These are phyloP conservation scores for Ganoderma sinense DNA, from an alignment of 1,284 basidiomycete species.

Conservation along the genomic window DNA sequence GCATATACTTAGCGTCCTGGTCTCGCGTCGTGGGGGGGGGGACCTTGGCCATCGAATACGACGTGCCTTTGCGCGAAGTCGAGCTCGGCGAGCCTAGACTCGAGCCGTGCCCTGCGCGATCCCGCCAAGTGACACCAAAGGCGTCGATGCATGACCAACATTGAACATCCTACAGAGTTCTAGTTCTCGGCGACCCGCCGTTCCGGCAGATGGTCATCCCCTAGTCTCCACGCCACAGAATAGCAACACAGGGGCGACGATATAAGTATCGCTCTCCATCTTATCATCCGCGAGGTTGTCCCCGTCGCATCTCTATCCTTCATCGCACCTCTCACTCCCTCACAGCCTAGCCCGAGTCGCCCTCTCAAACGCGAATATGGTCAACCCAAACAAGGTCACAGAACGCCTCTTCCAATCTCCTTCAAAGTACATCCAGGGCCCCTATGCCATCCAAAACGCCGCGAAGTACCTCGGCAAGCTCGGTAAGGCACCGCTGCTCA, in stretches of 20 bases:
- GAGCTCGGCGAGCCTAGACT: neutral
- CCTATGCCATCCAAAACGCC: slow-evolving; percentile 44
- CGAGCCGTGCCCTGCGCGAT: neutral
- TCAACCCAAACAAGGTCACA: slow-evolving; percentile 42
- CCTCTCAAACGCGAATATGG: slow-evolving; percentile 29
- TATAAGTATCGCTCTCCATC: slow-evolving; percentile 1
- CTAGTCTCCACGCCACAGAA: neutral
- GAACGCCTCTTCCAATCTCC: slow-evolving; percentile 45
- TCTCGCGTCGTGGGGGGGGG: neutral
- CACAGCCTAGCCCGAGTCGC: neutral
- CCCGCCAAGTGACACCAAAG: neutral
- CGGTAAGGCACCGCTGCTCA: slow-evolving; percentile 39
- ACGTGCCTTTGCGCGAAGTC: neutral
- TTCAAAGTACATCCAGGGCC: slow-evolving; percentile 47
- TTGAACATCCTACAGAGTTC: neutral
- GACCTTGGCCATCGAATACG: neutral
- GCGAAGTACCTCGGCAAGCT: slow-evolving; percentile 40
- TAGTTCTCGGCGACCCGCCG: neutral
- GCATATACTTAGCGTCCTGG: neutral
- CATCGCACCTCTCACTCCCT: neutral
- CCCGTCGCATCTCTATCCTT: neutral
- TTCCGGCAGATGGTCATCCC: neutral
- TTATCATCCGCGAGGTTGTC: neutral
- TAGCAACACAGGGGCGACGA: neutral
- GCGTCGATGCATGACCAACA: neutral